These are phyloP conservation scores for Smittium culicis DNA, from an alignment of 371 early-diverging fungal genomes.

Conservation along the genomic window DNA sequence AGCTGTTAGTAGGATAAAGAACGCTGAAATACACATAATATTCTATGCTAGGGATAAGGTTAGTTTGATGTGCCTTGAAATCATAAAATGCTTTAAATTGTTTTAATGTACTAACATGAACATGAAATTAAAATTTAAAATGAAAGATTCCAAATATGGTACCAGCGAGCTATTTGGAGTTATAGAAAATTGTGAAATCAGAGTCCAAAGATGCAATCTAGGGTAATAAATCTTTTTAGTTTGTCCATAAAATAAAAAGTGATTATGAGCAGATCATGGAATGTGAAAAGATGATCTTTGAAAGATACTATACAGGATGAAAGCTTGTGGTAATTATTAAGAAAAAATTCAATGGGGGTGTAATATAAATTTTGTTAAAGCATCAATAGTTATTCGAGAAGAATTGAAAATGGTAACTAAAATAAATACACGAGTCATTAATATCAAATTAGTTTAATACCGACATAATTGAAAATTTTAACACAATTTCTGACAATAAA, in stretches of 20 bases:
- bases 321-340: background rate
- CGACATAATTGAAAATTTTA: background rate
- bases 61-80: background rate
- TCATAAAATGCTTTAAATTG: background rate
- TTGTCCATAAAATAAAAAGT: background rate
- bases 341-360: background rate
- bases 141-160: background rate
- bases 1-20: background rate
- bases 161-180: background rate
- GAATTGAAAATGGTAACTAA: background rate
- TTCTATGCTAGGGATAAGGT: background rate
- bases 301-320: background rate
- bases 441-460: background rate
- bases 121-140: background rate
- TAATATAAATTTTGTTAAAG: background rate
- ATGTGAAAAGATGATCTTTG: background rate
- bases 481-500: background rate
- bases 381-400: background rate
- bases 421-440: background rate
- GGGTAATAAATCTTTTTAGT: background rate
- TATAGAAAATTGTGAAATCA: background rate
- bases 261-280: background rate
- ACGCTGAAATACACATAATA: background rate
- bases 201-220: background rate
- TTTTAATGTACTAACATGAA: background rate